phyloP scores from a whole-genome alignment of 2,329 filamentous ascomycete species.

The Cryphonectria naterciae region DNA sequence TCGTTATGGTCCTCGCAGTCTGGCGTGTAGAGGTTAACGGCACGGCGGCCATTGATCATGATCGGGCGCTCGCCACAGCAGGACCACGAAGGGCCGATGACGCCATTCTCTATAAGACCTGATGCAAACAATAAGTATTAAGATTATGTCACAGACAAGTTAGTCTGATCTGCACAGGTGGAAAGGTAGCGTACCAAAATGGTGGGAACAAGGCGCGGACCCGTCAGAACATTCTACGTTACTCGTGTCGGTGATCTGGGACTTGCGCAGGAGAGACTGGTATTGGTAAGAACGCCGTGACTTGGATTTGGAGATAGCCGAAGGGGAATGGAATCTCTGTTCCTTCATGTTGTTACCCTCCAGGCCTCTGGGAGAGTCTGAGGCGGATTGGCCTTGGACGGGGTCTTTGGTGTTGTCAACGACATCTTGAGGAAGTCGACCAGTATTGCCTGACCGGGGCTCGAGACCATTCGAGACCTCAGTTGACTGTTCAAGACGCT shows the following conservation, averaged over 20 bases:
- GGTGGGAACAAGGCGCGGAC: neutral
- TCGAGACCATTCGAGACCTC: neutral
- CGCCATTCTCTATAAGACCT: neutral
- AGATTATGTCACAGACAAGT: too few species aligned
- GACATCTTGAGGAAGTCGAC: neutral
- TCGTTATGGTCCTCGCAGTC: neutral
- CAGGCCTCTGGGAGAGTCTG: neutral
- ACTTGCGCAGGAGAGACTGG: slow-evolving; percentile 1
- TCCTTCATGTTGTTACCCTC: neutral
- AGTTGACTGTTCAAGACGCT: neutral
- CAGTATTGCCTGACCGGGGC: neutral
- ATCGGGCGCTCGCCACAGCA: slow-evolving; percentile 2
- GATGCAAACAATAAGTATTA: neutral
- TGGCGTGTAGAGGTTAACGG: neutral
- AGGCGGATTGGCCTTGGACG: neutral
- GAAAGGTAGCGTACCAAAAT: neutral
- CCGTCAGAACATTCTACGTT: neutral
- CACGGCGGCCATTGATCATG: neutral
- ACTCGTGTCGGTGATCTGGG: neutral
- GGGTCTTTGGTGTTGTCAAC: neutral
- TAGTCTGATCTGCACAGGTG: neutral
- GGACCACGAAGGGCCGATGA: neutral
- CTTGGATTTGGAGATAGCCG: neutral
- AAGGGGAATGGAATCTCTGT: neutral
- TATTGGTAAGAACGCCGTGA: neutral